Evolutionary conservation across 148 eudicot species (phyloP), one percentile per base, ranked within the genome.

Genomic region (Pouteria glomerata): DNA sequence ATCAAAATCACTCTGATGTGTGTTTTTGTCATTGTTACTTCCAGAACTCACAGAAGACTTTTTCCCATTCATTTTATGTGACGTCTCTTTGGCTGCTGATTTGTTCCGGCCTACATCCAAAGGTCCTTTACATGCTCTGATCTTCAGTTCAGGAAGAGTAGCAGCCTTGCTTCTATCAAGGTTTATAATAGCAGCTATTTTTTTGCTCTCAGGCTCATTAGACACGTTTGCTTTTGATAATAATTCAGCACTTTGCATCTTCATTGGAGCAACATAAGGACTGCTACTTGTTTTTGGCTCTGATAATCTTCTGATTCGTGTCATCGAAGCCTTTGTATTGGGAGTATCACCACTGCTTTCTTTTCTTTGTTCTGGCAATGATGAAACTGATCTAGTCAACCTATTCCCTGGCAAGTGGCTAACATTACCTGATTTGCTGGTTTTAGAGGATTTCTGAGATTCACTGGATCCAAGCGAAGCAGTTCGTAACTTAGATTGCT

Each of bases 251-350:
- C 77, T 83, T 73, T 74, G 80, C 0, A 81, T 63, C 73, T 85
- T 89, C 74, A 73, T 74, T 35, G 84, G 63, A 62, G 89, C 60
- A 57, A 73, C 81, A 71, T 74, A 74, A 76, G 72, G 71, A 42
- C 61, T 73, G 75, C 71, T 79, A 68, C n/a, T 44, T 69, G 77
- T 68, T 85, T 90, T 96, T 41, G 99, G 99, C 77, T 92, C 99
- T 30, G 99, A 96, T 75, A 96, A 82, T 83, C 96, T 88, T 87
- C 91, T 84, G 53, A 88, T 85, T 50, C 90, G 84, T 21, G 93
- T 83, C 74, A 82, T 74, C 44, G 90, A 80, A 65, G 82, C 88
- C 90, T 92, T 92, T 74, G 90, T 57, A 70, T 95, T 93, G 29
- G 88, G 79, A 62, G 89, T 82, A 58, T 70, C 69, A 69, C 72